Evolutionary conservation across 2,329 filamentous ascomycete genomes (phyloP), one percentile per base, ranked within the genome.

Genomic region (Chrysoporthe puriensis): DNA sequence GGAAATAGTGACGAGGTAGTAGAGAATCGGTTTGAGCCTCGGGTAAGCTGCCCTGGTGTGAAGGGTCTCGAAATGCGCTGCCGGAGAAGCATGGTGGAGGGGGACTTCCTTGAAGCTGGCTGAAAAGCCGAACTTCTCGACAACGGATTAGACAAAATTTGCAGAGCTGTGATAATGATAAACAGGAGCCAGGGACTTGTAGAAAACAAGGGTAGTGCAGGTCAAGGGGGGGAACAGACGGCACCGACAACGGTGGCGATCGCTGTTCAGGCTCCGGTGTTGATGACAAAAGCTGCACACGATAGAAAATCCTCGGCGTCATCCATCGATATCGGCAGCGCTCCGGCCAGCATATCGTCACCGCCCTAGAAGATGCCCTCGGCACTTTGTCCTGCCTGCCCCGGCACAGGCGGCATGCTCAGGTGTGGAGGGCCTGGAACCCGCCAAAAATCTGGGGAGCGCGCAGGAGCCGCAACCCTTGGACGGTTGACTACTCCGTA

Each of bases 1-100:
- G 52, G 59, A 42, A 54, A 48, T 56, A 59, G 59, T 13, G 66
- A 62, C 21, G 68, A 68, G 21, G 52, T 62, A 4, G 67, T 52
- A 58, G 64, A 62, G 18, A 70, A 44, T n/a, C 61, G 62, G n/a
- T 52, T 66, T 26, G 62, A 58, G 32, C 64, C 52, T 11, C 66
- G 63, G 34, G 50, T 46, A 32, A 69, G 63, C 52, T 66, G 63
- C 50, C 67, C 63, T 43, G 66, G 63, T 48, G 60, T 64, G n/a
- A 32, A 52, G 14, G 66, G 61, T 64, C 70, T 67, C 13, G 70
- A 63, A 16, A 71, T 54, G 42, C 67, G 70, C 60, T 71, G 70
- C 46, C 70, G 69, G 57, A 71, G 65, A 50, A 71, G 69, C 70
- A 71, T 71, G 54, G 44, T 70, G 64, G 40, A 43, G 40, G 58